Evolutionary conservation across 352 stramenopile genomes (phyloP).

Genomic region (Globisporangium ultimum): DNA sequence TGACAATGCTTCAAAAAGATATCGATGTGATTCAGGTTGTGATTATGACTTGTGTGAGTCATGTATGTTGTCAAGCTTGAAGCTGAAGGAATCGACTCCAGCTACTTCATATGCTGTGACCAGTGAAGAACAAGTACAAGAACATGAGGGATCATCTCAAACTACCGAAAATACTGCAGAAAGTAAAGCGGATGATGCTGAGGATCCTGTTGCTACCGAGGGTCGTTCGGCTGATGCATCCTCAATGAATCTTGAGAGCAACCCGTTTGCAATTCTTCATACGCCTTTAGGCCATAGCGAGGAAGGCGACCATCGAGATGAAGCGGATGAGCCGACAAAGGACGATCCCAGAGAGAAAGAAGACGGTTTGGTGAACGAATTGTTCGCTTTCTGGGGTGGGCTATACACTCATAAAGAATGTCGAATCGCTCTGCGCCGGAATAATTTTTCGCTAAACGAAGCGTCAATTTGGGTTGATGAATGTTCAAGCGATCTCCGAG

Average conservation of each 20-base stretch:
- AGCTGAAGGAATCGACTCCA: conserved; percentile 16
- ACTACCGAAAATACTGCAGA: conserved; percentile 3
- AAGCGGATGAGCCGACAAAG: not conserved
- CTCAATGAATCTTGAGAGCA: conserved; percentile 14
- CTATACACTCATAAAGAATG: conserved; percentile 60
- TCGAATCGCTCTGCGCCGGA: conserved; percentile 48
- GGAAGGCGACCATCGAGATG: conserved; percentile 12
- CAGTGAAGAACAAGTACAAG: conserved; percentile 3
- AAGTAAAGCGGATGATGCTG: not conserved
- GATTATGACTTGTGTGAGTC: conserved; percentile 76
- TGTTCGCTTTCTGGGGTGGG: conserved; percentile 57
- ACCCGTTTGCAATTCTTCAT: conserved; percentile 35
- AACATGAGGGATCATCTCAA: conserved; percentile 4
- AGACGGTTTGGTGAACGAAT: conserved; percentile 32
- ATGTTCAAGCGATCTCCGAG: conserved; percentile 42
- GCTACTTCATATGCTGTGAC: not conserved
- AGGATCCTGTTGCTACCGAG: not conserved
- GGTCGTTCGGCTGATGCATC: not conserved
- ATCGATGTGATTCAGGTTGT: conserved; percentile 59
- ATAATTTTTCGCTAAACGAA: conserved; percentile 33
- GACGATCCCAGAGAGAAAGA: conserved; percentile 13
- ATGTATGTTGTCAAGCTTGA: conserved; percentile 44
- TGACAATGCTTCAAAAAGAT: conserved; percentile 50
- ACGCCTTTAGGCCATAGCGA: conserved; percentile 27
- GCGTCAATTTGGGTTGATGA: conserved; percentile 43